Evolutionary conservation across 305 asterid genomes (phyloP).

Genomic region (Nicotiana rustica): DNA sequence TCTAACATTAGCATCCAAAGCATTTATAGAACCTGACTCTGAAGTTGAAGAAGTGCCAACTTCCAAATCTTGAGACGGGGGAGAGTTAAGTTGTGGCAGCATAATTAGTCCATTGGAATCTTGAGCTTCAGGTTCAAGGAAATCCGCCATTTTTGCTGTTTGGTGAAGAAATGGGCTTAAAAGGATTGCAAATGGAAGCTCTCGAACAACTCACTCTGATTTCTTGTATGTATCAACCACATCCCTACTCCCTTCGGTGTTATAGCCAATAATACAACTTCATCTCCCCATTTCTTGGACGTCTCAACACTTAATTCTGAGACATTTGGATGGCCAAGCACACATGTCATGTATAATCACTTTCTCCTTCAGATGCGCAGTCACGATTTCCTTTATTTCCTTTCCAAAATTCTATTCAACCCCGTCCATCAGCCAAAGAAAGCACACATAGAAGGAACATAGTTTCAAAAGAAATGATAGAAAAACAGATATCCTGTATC

Average conservation of each 20-base stretch:
- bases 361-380: constrained; percentile 52
- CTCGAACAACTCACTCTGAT: too few species aligned
- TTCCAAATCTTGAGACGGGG: too few species aligned
- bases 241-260: constrained; percentile 73
- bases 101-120: too few species aligned
- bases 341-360: constrained; percentile 66
- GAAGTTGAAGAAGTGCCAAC: too few species aligned
- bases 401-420: constrained; percentile 67
- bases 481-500: too few species aligned
- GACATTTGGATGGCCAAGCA: constrained; percentile 69
- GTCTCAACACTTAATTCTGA: constrained; percentile 58
- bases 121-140: too few species aligned
- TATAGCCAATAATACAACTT: constrained; percentile 71
- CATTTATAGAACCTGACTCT: too few species aligned
- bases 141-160: too few species aligned
- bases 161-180: too few species aligned
- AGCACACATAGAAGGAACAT: constrained; percentile 54
- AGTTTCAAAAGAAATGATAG: constrained; percentile 51
- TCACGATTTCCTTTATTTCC: constrained; percentile 63
- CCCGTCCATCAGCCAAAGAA: constrained; percentile 70
- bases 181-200: too few species aligned
- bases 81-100: too few species aligned
- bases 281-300: constrained; percentile 61
- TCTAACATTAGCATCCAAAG: too few species aligned
- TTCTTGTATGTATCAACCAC: constrained; percentile 46